Conservation (phyloP, 257 asterid species). For the Gentiana straminea region DNA sequence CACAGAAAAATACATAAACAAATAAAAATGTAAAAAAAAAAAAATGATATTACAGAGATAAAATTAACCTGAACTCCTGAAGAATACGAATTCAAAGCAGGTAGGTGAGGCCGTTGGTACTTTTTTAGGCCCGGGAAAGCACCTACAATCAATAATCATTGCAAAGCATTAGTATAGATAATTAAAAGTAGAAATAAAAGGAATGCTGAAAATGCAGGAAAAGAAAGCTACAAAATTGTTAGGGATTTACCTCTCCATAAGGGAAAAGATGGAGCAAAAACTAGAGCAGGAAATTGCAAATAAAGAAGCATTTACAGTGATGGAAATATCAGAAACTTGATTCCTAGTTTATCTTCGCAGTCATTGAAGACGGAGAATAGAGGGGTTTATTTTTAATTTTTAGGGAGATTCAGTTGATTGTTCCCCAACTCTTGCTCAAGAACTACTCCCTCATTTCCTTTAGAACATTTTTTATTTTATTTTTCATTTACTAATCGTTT, state of each 20-base stretch:
- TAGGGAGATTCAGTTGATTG: too few species aligned
- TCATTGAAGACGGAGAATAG: too few species aligned
- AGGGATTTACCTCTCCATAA: neutral
- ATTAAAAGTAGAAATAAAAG: neutral
- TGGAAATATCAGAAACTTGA: too few species aligned
- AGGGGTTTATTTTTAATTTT: too few species aligned
- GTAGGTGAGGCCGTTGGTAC: neutral
- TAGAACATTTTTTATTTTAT: too few species aligned
- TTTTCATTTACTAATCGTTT: too few species aligned
- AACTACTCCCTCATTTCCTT: too few species aligned
- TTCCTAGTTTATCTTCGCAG: too few species aligned
- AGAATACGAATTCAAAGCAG: neutral
- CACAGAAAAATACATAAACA: neutral
- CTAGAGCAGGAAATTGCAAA: conserved; percentile 1
- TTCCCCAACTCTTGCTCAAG: too few species aligned
- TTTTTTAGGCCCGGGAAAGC: neutral
- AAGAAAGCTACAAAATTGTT: neutral
- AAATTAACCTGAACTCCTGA: conserved; percentile 3
- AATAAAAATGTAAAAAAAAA: neutral
- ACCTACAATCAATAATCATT: neutral
- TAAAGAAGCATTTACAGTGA: neutral
- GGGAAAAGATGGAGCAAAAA: conserved; percentile 4
- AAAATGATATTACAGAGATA: neutral
- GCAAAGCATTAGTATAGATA: neutral
- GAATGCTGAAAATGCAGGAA: neutral